Evolutionary conservation across 495 filamentous ascomycete species (phyloP).

Genomic region (Xylaria telfairii): DNA sequence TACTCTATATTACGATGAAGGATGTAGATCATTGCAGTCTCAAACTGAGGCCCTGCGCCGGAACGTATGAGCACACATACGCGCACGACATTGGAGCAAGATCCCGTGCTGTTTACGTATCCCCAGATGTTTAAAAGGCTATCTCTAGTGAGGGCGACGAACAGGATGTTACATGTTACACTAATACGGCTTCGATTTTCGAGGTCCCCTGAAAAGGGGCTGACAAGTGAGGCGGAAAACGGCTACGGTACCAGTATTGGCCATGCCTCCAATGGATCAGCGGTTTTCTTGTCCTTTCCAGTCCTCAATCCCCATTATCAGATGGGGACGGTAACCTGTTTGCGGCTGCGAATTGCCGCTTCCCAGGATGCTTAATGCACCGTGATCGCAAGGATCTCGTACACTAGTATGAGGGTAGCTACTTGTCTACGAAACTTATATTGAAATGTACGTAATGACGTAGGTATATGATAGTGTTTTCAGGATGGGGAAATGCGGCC

Average conservation of each 20-base stretch:
- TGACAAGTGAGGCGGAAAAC: conserved; percentile 17
- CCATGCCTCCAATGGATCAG: not conserved
- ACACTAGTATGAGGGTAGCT: not conserved
- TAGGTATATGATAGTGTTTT: not conserved
- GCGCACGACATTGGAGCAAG: conserved; percentile 13
- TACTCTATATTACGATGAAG: not conserved
- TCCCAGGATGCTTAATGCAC: not conserved
- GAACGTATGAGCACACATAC: not conserved
- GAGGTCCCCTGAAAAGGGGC: not conserved
- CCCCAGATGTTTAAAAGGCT: not conserved
- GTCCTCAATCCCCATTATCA: not conserved
- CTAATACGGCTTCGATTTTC: not conserved
- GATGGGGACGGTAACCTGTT: conserved; percentile 4
- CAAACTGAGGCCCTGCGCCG: conserved; percentile 5
- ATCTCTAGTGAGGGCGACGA: not conserved
- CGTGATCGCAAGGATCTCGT: conserved; percentile 1
- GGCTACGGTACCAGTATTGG: not conserved
- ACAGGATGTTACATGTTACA: conserved; percentile 10
- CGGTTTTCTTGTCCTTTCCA: not conserved
- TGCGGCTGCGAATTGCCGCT: conserved; percentile 8
- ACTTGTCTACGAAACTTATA: not conserved
- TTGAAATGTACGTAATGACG: conserved; percentile 10
- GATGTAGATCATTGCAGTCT: conserved; percentile 10
- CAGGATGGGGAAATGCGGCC: conserved; percentile 13
- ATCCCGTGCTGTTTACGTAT: not conserved